A percentile compares a stretch with the other conserved stretches of the same genome.
Evolutionary conservation across 768 basidiomycete species (phyloP).

Genomic region (Candolleomyces efflorescens): DNA sequence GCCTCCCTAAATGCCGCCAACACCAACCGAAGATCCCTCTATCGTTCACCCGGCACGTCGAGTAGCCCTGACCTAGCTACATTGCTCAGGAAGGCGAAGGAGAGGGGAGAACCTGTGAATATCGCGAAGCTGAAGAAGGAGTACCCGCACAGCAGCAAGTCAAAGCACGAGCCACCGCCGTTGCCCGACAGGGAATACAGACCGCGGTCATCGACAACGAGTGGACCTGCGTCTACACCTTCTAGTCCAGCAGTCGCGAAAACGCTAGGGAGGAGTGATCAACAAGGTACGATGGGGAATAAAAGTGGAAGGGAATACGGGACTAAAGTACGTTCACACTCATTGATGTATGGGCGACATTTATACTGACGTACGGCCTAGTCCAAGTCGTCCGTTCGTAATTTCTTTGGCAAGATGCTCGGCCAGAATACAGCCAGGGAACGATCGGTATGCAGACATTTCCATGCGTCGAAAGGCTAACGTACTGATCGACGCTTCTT

Average conservation of each 20-base stretch:
- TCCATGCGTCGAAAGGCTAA: constrained; percentile 3
- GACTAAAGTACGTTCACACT: constrained; percentile 41
- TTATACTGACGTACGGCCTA: constrained; percentile 17
- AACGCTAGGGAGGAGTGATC: not conserved
- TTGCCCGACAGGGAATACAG: constrained; percentile 24
- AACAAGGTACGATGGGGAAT: constrained; percentile 10
- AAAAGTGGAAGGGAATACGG: constrained; percentile 15
- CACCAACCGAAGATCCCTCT: constrained; percentile 79
- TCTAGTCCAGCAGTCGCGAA: constrained; percentile 3
- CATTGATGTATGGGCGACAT: constrained; percentile 5
- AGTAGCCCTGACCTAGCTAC: constrained; percentile 92
- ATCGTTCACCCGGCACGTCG: constrained; percentile 83
- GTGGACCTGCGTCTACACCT: constrained; percentile 5
- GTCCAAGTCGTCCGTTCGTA: constrained; percentile 65
- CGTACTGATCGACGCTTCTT: not conserved
- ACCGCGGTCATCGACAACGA: constrained; percentile 8
- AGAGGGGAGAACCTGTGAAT: constrained; percentile 46
- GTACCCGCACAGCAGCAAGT: constrained; percentile 13
- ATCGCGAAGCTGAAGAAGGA: constrained; percentile 27
- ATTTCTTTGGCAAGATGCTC: constrained; percentile 76
- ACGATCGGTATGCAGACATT: constrained; percentile 50
- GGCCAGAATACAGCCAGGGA: constrained; percentile 63
- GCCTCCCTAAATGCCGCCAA: constrained; percentile 24
- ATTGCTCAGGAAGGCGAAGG: constrained; percentile 78
- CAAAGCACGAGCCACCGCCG: constrained; percentile 40